These are phyloP conservation scores for Wickerhamiella lipophila DNA, from an alignment of 805 yeast genomes.

Conservation along the genomic window DNA sequence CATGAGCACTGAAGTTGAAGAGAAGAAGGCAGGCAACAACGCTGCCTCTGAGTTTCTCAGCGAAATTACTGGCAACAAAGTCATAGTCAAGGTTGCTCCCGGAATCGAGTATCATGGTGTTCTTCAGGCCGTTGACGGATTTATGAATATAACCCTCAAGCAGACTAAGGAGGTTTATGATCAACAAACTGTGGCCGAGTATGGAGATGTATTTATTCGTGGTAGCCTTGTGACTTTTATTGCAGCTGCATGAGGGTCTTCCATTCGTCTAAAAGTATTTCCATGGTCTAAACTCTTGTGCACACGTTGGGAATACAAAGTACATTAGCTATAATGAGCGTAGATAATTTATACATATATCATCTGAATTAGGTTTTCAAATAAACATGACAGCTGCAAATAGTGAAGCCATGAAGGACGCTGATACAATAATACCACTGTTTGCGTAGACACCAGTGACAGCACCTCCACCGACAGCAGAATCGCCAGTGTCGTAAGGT, in stretches of 20 bases:
- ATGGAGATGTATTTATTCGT: constrained; percentile 73
- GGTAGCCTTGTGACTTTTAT: constrained; percentile 48
- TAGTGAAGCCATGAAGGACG: constrained; percentile 1
- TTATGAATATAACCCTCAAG: constrained; percentile 85
- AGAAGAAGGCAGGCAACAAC: constrained; percentile 18
- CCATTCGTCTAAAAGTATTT: neutral
- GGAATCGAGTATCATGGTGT: constrained; percentile 74
- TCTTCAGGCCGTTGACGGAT: constrained; percentile 87
- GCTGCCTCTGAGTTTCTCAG: constrained; percentile 42
- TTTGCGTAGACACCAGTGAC: constrained; percentile 6
- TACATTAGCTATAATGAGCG: neutral
- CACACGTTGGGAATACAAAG: neutral
- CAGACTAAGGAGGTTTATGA: constrained; percentile 54
- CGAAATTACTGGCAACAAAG: constrained; percentile 65
- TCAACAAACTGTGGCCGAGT: constrained; percentile 38
- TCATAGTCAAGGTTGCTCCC: constrained; percentile 70
- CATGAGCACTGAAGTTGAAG: constrained; percentile 7
- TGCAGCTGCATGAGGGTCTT: constrained; percentile 21
- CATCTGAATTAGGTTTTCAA: neutral
- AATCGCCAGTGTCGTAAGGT: neutral
- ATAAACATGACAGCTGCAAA: constrained; percentile 5
- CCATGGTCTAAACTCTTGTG: neutral
- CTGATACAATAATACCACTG: neutral
- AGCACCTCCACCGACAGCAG: constrained; percentile 1
- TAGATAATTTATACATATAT: neutral